Evolutionary conservation across 257 asterid species (phyloP), one percentile per base, ranked within the genome.

Genomic region (Gentiana dahurica): DNA sequence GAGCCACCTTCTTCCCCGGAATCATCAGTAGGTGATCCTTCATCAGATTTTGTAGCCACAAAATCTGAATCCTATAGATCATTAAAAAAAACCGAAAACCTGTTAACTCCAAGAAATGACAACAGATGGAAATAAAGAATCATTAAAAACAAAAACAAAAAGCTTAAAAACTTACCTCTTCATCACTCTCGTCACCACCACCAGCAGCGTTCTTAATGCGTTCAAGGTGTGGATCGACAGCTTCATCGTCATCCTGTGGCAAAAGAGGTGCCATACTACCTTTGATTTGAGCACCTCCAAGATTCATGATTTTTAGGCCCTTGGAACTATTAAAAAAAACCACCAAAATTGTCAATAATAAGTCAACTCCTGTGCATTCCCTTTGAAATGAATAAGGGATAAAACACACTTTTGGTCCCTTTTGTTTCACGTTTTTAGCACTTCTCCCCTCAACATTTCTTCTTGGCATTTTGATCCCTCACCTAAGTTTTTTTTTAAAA

Each of bases 11-110:
- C 94, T 68, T 59, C 94, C 55, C 96, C 96, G 35, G 96, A 90
- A 75, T 84, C 95, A 79, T 90, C 98, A 50, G 96, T 87, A 1
- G 98, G 93, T 61, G 98, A 91, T 59, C 96, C 98, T 57, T 71
- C 89, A 57, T 91, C 98, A 58, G 87, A 96, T 65, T 73, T 75
- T 12, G 81, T 94, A 11, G 33, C 59, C 63, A 87, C 89, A 73
- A 87, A 91, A 73, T 91, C 96, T 64, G 79, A 89, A 46, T 91
- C 98, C 98, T 90, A 68, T 33, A 43, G 54, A 55, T 45, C 36
- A 61, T 49, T 11, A 49, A 51, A 51, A 56, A 10, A 50, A 24
- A 24, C 24, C 24, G 24, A 32, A n/a, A 6, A 8, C n/a, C 44
- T 47, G 32, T 51, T 12, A 56, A 44, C 24, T 47, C 44, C 9